Evolutionary conservation across 768 basidiomycete species (phyloP).

Genomic region (Suillus fuscotomentosus): DNA sequence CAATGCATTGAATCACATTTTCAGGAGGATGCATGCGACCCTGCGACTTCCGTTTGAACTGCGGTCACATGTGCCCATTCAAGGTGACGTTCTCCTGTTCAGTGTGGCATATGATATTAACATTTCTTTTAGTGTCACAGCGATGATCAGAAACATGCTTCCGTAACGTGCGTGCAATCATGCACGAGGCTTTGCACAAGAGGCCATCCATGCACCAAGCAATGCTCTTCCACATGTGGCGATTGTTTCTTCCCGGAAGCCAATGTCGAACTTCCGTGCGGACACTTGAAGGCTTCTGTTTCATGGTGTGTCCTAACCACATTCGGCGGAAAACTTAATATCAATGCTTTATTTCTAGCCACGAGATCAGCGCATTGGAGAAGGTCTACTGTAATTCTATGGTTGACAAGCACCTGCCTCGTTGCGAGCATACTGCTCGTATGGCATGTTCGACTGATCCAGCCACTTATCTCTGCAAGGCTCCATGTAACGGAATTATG

Average conservation of each 20-base stretch:
- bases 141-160: conserved; percentile 54
- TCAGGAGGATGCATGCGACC: conserved; percentile 62
- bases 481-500: conserved; percentile 43
- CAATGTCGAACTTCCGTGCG: conserved; percentile 54
- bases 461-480: conserved; percentile 35
- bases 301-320: conserved; percentile 42
- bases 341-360: conserved; percentile 31
- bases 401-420: conserved; percentile 43
- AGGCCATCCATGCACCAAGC: conserved; percentile 55
- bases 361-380: conserved; percentile 43
- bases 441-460: conserved; percentile 51
- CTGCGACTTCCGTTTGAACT: conserved; percentile 51
- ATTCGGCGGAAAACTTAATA: not conserved
- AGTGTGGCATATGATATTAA: not conserved
- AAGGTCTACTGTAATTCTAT: conserved; percentile 40
- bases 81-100: conserved; percentile 38
- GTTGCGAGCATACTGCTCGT: conserved; percentile 51
- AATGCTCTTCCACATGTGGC: conserved; percentile 54
- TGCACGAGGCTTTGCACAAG: conserved; percentile 54
- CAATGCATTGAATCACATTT: not conserved
- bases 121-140: conserved; percentile 49
- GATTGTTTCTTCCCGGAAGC: conserved; percentile 47
- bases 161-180: conserved; percentile 43
- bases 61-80: conserved; percentile 66
- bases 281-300: conserved; percentile 43